Percentiles rank a stretch among this genome's conserved stretches.
Conservation (phyloP, 2,329 filamentous ascomycete species). For the Botrytis cinerea region DNA sequence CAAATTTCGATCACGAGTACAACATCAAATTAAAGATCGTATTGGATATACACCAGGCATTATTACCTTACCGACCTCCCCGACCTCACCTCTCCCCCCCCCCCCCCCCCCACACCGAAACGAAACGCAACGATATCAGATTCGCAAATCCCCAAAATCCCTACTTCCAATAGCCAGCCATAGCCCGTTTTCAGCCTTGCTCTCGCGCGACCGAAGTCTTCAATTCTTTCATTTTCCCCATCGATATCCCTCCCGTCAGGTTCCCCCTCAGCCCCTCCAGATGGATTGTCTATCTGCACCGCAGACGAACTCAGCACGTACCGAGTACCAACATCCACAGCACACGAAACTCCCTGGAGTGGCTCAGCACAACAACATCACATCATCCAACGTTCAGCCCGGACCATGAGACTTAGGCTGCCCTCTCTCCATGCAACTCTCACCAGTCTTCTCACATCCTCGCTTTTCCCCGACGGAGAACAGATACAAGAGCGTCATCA, state of each 20-base stretch:
- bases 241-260: conserved; percentile 3
- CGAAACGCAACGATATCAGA: conserved; percentile 7
- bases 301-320: conserved; percentile 9
- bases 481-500: conserved; percentile 1
- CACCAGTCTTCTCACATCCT: background rate
- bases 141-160: background rate
- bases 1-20: conserved; percentile 20
- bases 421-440: conserved; percentile 6
- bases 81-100: background rate
- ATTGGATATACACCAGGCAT: conserved; percentile 10
- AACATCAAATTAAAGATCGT: conserved; percentile 17
- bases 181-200: conserved; percentile 13
- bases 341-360: background rate
- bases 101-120: background rate
- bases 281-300: background rate
- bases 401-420: conserved; percentile 1
- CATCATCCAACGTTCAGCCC: conserved; percentile 21
- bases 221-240: background rate
- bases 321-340: conserved; percentile 3
- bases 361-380: conserved; percentile 21
- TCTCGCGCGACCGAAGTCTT: conserved; percentile 6
- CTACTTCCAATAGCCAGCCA: background rate
- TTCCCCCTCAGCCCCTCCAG: background rate
- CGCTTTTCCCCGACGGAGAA: conserved; percentile 5
- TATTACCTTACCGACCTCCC: conserved; percentile 1